A percentile compares a stretch with the other conserved stretches of the same genome.
phyloP scores from a whole-genome alignment of 1,284 basidiomycete genomes.

The Cutaneotrichosporon mucoides region DNA sequence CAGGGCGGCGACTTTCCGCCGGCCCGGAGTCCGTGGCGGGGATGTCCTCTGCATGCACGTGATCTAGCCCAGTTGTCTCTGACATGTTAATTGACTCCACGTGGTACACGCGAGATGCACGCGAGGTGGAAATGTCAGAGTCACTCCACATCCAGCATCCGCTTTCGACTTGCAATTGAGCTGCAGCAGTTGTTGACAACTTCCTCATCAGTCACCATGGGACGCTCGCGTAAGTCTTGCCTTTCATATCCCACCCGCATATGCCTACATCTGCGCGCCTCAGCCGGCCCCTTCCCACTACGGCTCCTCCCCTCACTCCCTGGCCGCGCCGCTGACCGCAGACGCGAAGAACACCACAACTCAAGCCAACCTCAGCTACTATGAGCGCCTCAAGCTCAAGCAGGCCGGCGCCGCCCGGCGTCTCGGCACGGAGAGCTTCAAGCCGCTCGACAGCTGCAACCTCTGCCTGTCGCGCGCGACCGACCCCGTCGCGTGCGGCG shows the following conservation, averaged over 20 bases:
- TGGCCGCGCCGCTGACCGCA: conserved; percentile 16
- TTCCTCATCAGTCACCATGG: background rate
- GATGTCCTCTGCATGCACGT: no score
- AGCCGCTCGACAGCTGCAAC: conserved; percentile 77
- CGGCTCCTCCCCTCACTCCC: no score
- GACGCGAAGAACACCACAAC: conserved; percentile 48
- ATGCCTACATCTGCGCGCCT: no score
- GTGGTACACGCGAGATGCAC: background rate
- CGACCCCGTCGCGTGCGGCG: conserved; percentile 72
- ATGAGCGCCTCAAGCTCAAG: conserved; percentile 46
- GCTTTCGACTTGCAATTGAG: background rate
- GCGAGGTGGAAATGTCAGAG: background rate
- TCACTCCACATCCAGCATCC: background rate
- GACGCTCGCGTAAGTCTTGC: background rate
- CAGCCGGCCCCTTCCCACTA: no score
- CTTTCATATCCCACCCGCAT: no score
- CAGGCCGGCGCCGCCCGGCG: conserved; percentile 56
- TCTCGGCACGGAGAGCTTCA: conserved; percentile 83
- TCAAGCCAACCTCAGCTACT: conserved; percentile 45
- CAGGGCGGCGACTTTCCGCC: no score
- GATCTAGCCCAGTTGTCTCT: no score
- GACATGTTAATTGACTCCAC: no score
- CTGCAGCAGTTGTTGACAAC: background rate
- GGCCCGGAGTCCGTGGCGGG: no score
- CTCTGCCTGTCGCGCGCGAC: conserved; percentile 76